phyloP scores from a whole-genome alignment of 176 grass and related monocot species.

The Musa acuminata region DNA sequence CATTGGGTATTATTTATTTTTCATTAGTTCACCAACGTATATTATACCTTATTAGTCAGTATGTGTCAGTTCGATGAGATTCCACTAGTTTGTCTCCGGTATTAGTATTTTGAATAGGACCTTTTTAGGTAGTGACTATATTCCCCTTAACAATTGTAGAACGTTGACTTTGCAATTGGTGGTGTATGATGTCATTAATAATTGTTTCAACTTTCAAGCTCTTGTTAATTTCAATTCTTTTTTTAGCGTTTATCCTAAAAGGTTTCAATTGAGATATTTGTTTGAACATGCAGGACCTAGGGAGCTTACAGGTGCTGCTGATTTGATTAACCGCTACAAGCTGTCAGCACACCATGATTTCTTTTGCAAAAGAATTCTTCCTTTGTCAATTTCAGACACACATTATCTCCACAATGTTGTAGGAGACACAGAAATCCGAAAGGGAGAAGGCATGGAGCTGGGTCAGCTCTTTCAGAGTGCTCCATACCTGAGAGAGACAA shows the following conservation, averaged over 20 bases:
- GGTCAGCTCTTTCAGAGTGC: conserved; percentile 74
- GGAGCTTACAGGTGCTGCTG: conserved; percentile 79
- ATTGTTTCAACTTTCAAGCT: background rate
- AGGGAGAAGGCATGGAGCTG: conserved; percentile 97
- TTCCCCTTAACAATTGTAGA: background rate
- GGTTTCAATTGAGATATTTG: background rate
- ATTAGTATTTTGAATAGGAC: background rate
- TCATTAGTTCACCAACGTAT: background rate
- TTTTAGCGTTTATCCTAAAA: background rate
- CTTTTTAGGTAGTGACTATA: background rate
- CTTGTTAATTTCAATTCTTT: background rate
- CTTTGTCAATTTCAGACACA: conserved; percentile 75
- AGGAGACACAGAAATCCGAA: conserved; percentile 87
- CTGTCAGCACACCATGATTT: conserved; percentile 73
- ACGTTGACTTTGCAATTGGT: background rate
- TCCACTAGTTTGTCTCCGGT: background rate
- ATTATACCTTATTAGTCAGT: background rate
- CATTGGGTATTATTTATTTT: background rate
- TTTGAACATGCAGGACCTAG: conserved; percentile 52
- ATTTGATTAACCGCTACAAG: conserved; percentile 91
- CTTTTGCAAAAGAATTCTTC: conserved; percentile 83
- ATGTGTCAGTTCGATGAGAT: background rate
- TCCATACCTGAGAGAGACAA: conserved; percentile 54
- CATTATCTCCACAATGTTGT: conserved; percentile 91
- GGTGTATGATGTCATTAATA: too few relatives aligned